Conservation (phyloP, 1,139 yeast genomes). For the Yamadazyma triangularis region DNA sequence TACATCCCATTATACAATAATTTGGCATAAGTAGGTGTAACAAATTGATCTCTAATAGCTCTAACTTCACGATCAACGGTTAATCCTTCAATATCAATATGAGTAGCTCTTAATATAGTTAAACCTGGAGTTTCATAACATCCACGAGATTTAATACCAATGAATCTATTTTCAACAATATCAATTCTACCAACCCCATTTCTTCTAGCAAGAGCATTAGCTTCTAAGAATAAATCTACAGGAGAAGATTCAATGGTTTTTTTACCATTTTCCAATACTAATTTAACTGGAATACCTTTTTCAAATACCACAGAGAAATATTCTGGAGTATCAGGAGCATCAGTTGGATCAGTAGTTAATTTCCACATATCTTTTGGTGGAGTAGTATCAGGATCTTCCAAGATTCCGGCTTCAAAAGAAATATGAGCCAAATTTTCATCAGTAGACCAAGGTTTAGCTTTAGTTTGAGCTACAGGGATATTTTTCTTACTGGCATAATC, state of each 20-base stretch:
- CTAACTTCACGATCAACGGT: conserved; percentile 97
- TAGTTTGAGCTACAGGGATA: conserved; percentile 94
- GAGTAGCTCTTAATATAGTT: conserved; percentile 88
- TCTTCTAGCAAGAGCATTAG: conserved; percentile 95
- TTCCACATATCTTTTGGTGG: conserved; percentile 99
- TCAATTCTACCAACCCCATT: conserved; percentile 99
- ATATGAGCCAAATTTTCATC: conserved; percentile 99
- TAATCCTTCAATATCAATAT: conserved; percentile 94
- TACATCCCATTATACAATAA: conserved; percentile 94
- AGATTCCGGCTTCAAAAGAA: conserved; percentile 97
- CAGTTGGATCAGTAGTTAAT: conserved; percentile 90
- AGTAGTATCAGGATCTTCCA: conserved; percentile 96
- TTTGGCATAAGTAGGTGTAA: conserved; percentile 87
- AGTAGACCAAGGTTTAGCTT: conserved; percentile 99
- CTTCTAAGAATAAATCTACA: conserved; percentile 86
- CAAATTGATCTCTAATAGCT: conserved; percentile 93
- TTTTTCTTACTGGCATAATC: conserved; percentile 89
- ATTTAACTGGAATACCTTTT: conserved; percentile 84
- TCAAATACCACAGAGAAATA: conserved; percentile 76
- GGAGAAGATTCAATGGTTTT: conserved; percentile 71
- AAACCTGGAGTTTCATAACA: conserved; percentile 99
- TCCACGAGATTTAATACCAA: conserved; percentile 98
- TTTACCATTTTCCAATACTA: conserved; percentile 63
- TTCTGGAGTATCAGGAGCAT: conserved; percentile 94
- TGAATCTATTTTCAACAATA: conserved; percentile 97